Conservation (phyloP, 192 early-diverging fungal species). For the Martensiomyces pterosporus region DNA sequence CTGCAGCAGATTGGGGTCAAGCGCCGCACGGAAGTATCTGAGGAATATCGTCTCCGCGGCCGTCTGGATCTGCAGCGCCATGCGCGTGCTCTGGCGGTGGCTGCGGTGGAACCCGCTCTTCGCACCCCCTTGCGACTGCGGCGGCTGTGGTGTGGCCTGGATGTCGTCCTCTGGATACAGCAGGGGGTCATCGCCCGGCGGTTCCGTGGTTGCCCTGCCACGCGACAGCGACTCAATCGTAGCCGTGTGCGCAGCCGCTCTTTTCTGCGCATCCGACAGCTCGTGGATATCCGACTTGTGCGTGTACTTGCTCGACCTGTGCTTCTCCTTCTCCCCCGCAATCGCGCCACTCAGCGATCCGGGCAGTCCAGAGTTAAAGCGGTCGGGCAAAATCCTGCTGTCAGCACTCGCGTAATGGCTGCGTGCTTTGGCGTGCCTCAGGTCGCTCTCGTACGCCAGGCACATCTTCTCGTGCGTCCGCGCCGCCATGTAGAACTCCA, state of each 20-base stretch:
- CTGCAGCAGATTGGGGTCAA: conserved; percentile 43
- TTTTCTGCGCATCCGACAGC: conserved; percentile 10
- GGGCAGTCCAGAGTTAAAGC: neutral
- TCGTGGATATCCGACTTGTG: neutral
- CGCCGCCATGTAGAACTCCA: conserved; percentile 53
- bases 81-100: conserved; percentile 43
- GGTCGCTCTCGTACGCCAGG: conserved; percentile 46
- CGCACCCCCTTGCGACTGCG: conserved; percentile 4
- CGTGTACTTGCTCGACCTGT: neutral
- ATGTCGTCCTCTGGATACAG: conserved; percentile 6
- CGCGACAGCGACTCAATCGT: conserved; percentile 42
- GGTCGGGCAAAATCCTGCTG: conserved; percentile 2
- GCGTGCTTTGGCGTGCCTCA: conserved; percentile 47
- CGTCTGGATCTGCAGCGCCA: conserved; percentile 51
- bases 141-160: no score
- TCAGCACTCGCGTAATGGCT: conserved; percentile 42
- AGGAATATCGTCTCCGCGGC: conserved; percentile 45
- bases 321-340: neutral
- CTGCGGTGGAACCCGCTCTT: conserved; percentile 30
- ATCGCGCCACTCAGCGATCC: neutral
- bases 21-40: conserved; percentile 49
- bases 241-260: conserved; percentile 32
- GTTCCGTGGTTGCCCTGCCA: no score
- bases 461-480: conserved; percentile 52
- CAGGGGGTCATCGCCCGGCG: conserved; percentile 7